Percentiles rank a stretch among this genome's conserved stretches.
These are phyloP conservation scores for Ligustrum vulgare DNA, from an alignment of 257 asterid genomes.

Conservation along the genomic window DNA sequence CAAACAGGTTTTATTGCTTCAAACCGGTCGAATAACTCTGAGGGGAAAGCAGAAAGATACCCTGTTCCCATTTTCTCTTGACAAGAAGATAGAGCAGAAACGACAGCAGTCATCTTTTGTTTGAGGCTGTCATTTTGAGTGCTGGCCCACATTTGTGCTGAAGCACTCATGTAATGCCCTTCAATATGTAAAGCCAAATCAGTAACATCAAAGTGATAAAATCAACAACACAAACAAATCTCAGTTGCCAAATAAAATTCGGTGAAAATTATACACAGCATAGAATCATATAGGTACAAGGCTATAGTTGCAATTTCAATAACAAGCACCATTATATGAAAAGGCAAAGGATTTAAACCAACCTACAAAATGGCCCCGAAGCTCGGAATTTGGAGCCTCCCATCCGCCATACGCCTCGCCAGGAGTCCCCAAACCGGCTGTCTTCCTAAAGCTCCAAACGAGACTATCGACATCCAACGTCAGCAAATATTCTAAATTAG, in stretches of 20 bases:
- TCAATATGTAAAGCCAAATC: constrained; percentile 9
- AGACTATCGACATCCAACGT: constrained; percentile 76
- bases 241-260: neutral
- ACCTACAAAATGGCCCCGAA: constrained; percentile 68
- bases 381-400: constrained; percentile 65
- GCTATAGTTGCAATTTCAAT: neutral
- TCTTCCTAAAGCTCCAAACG: constrained; percentile 82
- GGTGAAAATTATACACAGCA: neutral
- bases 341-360: neutral
- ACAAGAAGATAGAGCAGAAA: constrained; percentile 55
- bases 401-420: constrained; percentile 86
- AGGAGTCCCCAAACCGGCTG: constrained; percentile 68
- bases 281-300: neutral
- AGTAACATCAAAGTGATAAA: neutral
- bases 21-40: constrained; percentile 66
- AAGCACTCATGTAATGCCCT: constrained; percentile 95
- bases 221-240: neutral
- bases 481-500: constrained; percentile 79
- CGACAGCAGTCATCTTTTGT: constrained; percentile 54
- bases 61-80: constrained; percentile 76
- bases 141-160: constrained; percentile 96
- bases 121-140: constrained; percentile 65
- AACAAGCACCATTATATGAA: neutral
- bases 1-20: constrained; percentile 73
- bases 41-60: constrained; percentile 89